phyloP scores from a whole-genome alignment of 2,329 filamentous ascomycete genomes.

The Rhynchosporium agropyri region DNA sequence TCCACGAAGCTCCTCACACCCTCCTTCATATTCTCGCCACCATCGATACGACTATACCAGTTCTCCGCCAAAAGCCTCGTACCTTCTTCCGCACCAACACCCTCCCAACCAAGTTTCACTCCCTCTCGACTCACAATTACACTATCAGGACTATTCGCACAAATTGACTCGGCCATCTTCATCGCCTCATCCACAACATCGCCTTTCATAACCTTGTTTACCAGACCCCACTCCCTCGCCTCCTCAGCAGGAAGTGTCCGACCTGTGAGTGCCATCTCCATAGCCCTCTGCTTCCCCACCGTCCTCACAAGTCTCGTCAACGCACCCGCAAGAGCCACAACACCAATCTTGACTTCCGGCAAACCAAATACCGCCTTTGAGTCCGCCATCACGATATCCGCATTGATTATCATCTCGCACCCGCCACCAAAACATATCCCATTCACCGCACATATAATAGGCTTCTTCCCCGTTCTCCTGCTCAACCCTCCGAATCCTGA shows the following conservation, averaged over 20 bases:
- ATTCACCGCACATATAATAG: slow-evolving; percentile 76
- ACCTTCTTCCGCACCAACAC: slow-evolving; percentile 60
- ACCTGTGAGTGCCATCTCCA: slow-evolving; percentile 71
- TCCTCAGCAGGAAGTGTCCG: slow-evolving; percentile 60
- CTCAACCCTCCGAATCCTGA: slow-evolving; percentile 68
- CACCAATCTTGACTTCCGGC: slow-evolving; percentile 72
- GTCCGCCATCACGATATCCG: slow-evolving; percentile 70
- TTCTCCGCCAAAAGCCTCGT: slow-evolving; percentile 60
- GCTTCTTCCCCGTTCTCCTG: slow-evolving; percentile 70
- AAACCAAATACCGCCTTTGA: slow-evolving; percentile 63
- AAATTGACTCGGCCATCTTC: slow-evolving; percentile 61
- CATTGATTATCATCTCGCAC: slow-evolving; percentile 75
- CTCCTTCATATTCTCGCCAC: slow-evolving; percentile 73
- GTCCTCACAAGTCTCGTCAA: slow-evolving; percentile 66
- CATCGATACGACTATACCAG: slow-evolving; percentile 61
- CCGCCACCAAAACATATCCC: slow-evolving; percentile 75
- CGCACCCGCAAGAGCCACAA: slow-evolving; percentile 71
- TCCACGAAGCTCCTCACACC: slow-evolving; percentile 76
- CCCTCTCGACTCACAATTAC: slow-evolving; percentile 75
- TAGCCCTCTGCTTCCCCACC: slow-evolving; percentile 69
- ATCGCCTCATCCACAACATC: slow-evolving; percentile 61
- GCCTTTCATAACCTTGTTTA: slow-evolving; percentile 64
- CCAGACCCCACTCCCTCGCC: slow-evolving; percentile 66
- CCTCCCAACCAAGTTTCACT: slow-evolving; percentile 73
- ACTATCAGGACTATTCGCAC: slow-evolving; percentile 71